Conservation (phyloP, 257 asterid species). For the Przewalskia tangutica region DNA sequence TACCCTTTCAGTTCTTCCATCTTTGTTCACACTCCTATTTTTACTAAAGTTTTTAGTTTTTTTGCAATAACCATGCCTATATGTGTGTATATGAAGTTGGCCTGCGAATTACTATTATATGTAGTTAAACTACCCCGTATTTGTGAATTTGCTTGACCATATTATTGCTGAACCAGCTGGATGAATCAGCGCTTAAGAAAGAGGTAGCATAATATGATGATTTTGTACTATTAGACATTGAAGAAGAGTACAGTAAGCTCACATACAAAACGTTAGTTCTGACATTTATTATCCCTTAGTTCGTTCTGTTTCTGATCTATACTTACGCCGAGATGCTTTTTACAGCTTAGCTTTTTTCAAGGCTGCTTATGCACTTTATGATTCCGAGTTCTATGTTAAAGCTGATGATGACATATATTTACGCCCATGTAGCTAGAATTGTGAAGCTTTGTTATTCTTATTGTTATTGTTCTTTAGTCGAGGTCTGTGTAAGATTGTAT, state of each 20-base stretch:
- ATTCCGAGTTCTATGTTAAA: slow-evolving; percentile 88
- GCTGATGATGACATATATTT: slow-evolving; percentile 97
- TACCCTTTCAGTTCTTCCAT: no score
- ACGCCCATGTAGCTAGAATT: slow-evolving; percentile 63
- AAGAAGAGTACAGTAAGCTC: slow-evolving; percentile 99
- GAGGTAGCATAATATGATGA: slow-evolving; percentile 84
- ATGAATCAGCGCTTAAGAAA: slow-evolving; percentile 43
- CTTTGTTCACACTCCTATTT: no score
- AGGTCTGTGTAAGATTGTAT: no score
- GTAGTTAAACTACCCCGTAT: not conserved
- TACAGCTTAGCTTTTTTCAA: slow-evolving; percentile 88
- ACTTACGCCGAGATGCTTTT: slow-evolving; percentile 18
- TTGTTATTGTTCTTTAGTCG: not conserved
- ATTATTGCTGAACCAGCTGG: not conserved
- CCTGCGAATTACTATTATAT: not conserved
- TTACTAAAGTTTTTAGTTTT: no score
- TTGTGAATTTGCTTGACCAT: not conserved
- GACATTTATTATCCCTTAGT: not conserved
- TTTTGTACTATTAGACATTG: slow-evolving; percentile 76
- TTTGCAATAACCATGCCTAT: not conserved
- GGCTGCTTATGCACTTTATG: slow-evolving; percentile 93
- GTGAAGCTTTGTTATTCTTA: slow-evolving; percentile 5
- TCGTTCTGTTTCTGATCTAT: slow-evolving; percentile 8
- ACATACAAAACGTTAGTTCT: slow-evolving; percentile 97
- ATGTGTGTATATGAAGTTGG: not conserved